Evolutionary conservation across 108 stramenopile species (phyloP).

Genomic region (Fistulifera solaris): DNA sequence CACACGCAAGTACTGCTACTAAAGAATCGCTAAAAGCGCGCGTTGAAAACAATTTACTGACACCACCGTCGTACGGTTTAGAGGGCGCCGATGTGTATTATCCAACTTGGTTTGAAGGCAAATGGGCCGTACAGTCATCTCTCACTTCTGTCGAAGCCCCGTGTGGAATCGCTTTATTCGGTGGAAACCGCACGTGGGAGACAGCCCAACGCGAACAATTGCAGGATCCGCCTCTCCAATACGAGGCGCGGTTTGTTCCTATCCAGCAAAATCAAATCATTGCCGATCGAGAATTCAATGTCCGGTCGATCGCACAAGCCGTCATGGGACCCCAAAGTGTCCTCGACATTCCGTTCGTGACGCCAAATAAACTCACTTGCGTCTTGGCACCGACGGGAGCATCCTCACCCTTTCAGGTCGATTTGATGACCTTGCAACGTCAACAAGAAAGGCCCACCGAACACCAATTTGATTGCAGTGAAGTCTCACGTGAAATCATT

Average conservation of each 20-base stretch:
- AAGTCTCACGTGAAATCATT: conserved; percentile 66
- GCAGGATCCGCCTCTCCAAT: conserved; percentile 23
- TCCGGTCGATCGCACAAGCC: conserved; percentile 57
- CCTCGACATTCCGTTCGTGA: conserved; percentile 49
- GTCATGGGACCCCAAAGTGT: conserved; percentile 77
- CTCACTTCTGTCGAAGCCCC: conserved; percentile 56
- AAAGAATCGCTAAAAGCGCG: conserved; percentile 13
- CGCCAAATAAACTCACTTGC: conserved; percentile 74
- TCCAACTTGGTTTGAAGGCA: conserved; percentile 49
- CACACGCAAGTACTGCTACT: no score
- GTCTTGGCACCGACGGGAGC: conserved; percentile 50
- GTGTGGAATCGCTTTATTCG: conserved; percentile 65
- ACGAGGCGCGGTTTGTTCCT: conserved; percentile 52
- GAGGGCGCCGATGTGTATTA: conserved; percentile 59
- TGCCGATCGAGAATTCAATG: conserved; percentile 79
- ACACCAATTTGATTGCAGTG: conserved; percentile 54
- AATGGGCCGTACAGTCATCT: conserved; percentile 44
- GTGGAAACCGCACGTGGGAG: conserved; percentile 51
- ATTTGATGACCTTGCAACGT: conserved; percentile 56
- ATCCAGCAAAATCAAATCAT: conserved; percentile 13
- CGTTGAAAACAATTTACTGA: conserved; percentile 25
- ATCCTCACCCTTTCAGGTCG: conserved; percentile 33
- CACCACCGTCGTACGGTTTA: conserved; percentile 59
- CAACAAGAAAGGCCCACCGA: conserved; percentile 37
- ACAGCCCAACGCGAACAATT: conserved; percentile 39